Evolutionary conservation across 306 rosid species (phyloP).

Genomic region (Acacia confusa): DNA sequence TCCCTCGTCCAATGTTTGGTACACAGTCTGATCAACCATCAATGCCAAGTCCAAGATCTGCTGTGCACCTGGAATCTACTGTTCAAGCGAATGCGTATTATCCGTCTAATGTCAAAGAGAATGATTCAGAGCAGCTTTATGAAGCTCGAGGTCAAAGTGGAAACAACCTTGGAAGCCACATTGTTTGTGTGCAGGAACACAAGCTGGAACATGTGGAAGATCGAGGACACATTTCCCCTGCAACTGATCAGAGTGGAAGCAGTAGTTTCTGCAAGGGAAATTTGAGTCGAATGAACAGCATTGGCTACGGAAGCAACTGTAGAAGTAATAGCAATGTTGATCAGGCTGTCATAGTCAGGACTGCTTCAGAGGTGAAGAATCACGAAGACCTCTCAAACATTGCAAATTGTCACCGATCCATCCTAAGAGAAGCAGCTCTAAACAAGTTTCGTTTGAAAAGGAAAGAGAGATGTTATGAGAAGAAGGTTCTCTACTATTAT

Average conservation of each 20-base stretch:
- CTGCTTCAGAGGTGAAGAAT: constrained; percentile 61
- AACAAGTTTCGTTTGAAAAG: constrained; percentile 90
- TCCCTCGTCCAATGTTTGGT: constrained; percentile 50
- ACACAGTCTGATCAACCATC: constrained; percentile 59
- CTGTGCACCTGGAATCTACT: constrained; percentile 52
- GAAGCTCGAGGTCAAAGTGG: constrained; percentile 40
- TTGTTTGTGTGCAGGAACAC: constrained; percentile 46
- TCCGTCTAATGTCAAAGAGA: constrained; percentile 45
- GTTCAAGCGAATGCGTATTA: constrained; percentile 55
- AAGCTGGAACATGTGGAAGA: constrained; percentile 56
- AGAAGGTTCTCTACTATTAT: constrained; percentile 61
- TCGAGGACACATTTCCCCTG: constrained; percentile 58
- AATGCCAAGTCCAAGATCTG: constrained; percentile 49
- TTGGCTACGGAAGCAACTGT: constrained; percentile 78
- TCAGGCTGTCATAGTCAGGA: constrained; percentile 41
- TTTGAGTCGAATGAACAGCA: constrained; percentile 51
- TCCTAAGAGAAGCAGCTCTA: constrained; percentile 86
- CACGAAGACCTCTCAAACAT: constrained; percentile 51
- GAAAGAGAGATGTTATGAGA: constrained; percentile 92
- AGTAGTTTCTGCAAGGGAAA: constrained; percentile 73
- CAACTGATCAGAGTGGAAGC: constrained; percentile 72
- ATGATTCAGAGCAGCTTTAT: constrained; percentile 47
- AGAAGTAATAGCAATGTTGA: constrained; percentile 71
- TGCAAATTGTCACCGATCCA: constrained; percentile 53
- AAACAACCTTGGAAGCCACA: constrained; percentile 41